Base-by-base conservation (phyloP, 768 basidiomycete genomes). In the Naganishia vaughanmartiniae region DNA sequence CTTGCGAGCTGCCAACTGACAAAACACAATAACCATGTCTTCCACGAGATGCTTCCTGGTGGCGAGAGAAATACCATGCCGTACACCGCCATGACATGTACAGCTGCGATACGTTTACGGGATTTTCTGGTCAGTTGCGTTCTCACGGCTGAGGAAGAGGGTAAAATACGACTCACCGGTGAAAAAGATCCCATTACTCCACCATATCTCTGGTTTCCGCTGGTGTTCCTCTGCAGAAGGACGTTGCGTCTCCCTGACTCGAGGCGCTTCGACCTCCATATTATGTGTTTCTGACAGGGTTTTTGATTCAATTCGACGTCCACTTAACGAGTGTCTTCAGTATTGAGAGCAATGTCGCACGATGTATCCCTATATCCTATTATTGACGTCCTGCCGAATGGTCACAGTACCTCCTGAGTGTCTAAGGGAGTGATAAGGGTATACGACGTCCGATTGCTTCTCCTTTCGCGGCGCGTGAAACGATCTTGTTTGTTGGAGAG, bases 1-100 rank as follows among this genome's bases (percentile, higher is more conserved):
- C 85, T 85, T 19, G 89, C 87, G 17, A 88, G 76, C 76, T 91
- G 89, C 89, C 89, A 90, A 4, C 85, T 81, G 10, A 86, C 66
- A 67, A 89, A 82, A 30, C 85, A 83, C n/a, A 90, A 77, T 21
- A 85, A 46, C 6, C 87, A 78, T 1, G 86, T 89, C 11, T 82
- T 78, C 42, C 79, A 76, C 3, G 84, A 82, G 15, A 87, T 80
- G 0, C 78, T 67, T 57, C 81, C 81, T 2, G 83, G 83, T 0
- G 89, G 89, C 0, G 78, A 74, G 69, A 84, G 82, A 72, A 81
- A 83, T 54, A 84, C 83, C 2, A 85, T 81, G 19, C 88, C 89
- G 58, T 84, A 67, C 30, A 84, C 63, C 3, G 88, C 87, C 15
- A 86, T 85, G 30, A 89, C 19, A 77, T 91, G 90, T 6, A 85